Base-by-base conservation (phyloP, 2,329 filamentous ascomycete species). In the Penicillium sp. region DNA sequence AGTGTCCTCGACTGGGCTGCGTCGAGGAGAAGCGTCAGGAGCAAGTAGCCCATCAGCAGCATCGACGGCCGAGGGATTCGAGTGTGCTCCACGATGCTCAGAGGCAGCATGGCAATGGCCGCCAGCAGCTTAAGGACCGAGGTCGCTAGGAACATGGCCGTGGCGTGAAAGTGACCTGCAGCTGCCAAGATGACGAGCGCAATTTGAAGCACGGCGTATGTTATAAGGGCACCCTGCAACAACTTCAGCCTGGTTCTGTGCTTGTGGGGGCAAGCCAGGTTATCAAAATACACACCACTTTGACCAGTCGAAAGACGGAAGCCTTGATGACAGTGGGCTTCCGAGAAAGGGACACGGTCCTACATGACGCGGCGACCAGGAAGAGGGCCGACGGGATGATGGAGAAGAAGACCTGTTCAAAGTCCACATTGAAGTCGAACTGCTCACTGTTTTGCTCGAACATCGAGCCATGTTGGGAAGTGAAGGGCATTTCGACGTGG, bases 1-100 rank as follows among this genome's bases (percentile, higher is more conserved):
- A 70, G 54, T 22, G 73, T 80, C 22, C 79, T 72, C 3, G 73
- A 71, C 19, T 73, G 73, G 9, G 73, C 73, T 9, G 69, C 66
- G 60, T 80, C 78, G 46, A 81, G 71, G 3, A 79, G 22, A n/a
- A 74, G 59, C 1, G 78, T 75, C 37, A 79, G 52, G 11, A 75
- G 64, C 6, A 81, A 72, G 59, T 79, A 81, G 19, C 72, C 46
- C 40, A 72, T 75, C 18, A 81, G 63, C n/a, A 79, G 59, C 35
- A 74, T 70, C 1, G 78, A 81, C 3, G 79, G 78, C 27, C 74
- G 69, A 27, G 74, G 63, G 3, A 71, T 73, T 27, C 73, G 70
- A 27, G 66, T 58, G 57, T 81, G 79, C 59, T 81, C 78, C n/a
- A 61, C 19, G 9, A 56, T 35, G 16, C 58, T 58, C 6, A 60